A percentile compares a stretch with the other conserved stretches of the same genome.
phyloP scores from a whole-genome alignment of 1,284 basidiomycete species.

The Sanghuangporus sanghuang region DNA sequence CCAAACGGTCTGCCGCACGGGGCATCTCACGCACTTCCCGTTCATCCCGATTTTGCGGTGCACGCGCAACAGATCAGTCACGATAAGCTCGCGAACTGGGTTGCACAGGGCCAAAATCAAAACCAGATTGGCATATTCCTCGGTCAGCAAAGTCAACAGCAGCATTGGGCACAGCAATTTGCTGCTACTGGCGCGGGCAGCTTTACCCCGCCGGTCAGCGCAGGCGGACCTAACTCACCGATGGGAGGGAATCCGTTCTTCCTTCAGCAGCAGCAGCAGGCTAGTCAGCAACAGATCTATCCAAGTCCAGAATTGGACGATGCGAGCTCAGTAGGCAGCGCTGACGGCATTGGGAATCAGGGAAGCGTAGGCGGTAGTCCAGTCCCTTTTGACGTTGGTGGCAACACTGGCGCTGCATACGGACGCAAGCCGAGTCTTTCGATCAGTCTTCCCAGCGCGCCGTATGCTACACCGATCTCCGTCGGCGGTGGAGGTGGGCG shows the following conservation, averaged over 20 bases:
- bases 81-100: conserved; percentile 29
- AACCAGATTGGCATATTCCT: conserved; percentile 1
- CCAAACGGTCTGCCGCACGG: conserved; percentile 17
- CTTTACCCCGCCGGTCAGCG: conserved; percentile 15
- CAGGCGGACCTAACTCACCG: conserved; percentile 16
- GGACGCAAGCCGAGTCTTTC: conserved; percentile 16
- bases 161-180: conserved; percentile 17
- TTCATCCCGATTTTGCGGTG: conserved; percentile 14
- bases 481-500: conserved; percentile 1
- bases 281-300: too few species aligned
- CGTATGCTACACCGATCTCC: neutral
- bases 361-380: conserved; percentile 16
- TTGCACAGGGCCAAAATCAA: conserved; percentile 20
- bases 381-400: neutral
- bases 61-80: conserved; percentile 16
- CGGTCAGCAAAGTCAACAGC: conserved; percentile 5
- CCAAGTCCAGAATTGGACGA: conserved; percentile 37
- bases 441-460: conserved; percentile 7
- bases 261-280: conserved; percentile 22
- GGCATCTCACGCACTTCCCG: conserved; percentile 17
- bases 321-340: conserved; percentile 32
- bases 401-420: neutral
- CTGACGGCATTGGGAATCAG: conserved; percentile 7
- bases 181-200: conserved; percentile 16
- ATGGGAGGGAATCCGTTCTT: conserved; percentile 24